These are phyloP conservation scores for Paxillus involutus DNA, from an alignment of 768 basidiomycete genomes.

Conservation along the genomic window DNA sequence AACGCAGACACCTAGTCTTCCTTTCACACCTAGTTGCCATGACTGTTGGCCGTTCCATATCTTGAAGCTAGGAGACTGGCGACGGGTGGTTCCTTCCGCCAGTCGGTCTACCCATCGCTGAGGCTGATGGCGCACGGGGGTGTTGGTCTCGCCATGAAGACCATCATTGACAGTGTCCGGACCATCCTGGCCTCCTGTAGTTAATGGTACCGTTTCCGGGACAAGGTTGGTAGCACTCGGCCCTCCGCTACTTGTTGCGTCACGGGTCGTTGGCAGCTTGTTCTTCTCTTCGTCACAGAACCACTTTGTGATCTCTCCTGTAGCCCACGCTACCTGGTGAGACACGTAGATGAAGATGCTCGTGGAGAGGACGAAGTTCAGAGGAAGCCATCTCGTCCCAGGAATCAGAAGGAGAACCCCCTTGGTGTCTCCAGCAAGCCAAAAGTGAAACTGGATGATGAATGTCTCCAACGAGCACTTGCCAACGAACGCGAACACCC, in stretches of 20 bases:
- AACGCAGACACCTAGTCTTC: slow-evolving; percentile 41
- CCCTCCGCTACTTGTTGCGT: not conserved
- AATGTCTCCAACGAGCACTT: slow-evolving; percentile 90
- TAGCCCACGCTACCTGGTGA: slow-evolving; percentile 74
- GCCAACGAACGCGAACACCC: slow-evolving; percentile 78
- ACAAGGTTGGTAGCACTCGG: not conserved
- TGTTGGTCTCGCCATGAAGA: slow-evolving; percentile 37
- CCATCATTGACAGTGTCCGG: slow-evolving; percentile 24
- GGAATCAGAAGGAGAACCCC: slow-evolving; percentile 80
- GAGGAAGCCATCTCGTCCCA: slow-evolving; percentile 65
- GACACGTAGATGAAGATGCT: slow-evolving; percentile 80
- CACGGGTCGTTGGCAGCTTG: slow-evolving; percentile 20
- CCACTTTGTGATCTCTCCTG: slow-evolving; percentile 64
- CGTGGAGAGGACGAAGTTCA: slow-evolving; percentile 78
- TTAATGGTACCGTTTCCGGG: slow-evolving; percentile 13
- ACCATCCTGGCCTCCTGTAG: not conserved
- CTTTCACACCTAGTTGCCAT: slow-evolving; percentile 40
- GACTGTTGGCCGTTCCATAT: slow-evolving; percentile 32
- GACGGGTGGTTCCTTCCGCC: slow-evolving; percentile 32
- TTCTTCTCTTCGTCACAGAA: slow-evolving; percentile 43
- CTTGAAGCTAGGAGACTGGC: slow-evolving; percentile 23
- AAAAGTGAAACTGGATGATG: slow-evolving; percentile 86
- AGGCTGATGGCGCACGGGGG: slow-evolving; percentile 33
- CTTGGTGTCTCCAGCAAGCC: slow-evolving; percentile 83
- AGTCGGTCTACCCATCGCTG: slow-evolving; percentile 54